Evolutionary conservation across 495 filamentous ascomycete genomes (phyloP), one percentile per base, ranked within the genome.

Genomic region (Sordaria brevicollis): DNA sequence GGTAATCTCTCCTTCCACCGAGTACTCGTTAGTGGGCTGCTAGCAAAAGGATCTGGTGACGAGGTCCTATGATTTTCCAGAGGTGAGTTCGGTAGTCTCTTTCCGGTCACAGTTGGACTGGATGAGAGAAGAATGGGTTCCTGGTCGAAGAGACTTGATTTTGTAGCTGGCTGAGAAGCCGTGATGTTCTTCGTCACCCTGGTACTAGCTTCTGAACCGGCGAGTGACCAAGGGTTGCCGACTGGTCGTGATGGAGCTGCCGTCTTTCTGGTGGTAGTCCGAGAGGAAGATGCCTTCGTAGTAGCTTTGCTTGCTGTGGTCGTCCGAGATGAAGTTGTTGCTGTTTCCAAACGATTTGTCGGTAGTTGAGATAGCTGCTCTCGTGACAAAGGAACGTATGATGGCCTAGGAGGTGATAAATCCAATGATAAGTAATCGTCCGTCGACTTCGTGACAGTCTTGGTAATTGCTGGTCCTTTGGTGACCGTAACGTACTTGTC

Each of bases 101-200:
- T 73, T 29, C 35, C 29, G 37, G n/a, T 69, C n/a, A 41, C 54
- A 69, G 73, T 71, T 19, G 83, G 82, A 68, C 82, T 84, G 65
- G 82, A 84, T 35, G 78, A 77, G 74, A 84, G 80, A 70, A 78
- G 35, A 71, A 85, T 83, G 17, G 82, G 72, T 43, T 81, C 75
- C 37, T 68, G 15, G 29, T 37, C 25, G 36, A 39, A 57, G 43
- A 70, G n/a, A 35, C 69, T 74, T 19, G 19, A 0, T 8, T 57
- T 57, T 25, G 11, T 21, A 10, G 43, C 37, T 68, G 73, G 49
- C 49, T 73, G 67, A 54, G 70, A 38, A 67, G 67, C 29, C 37
- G 68, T 1, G 66, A 67, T 71, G 25, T 68, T 39, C 57, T 74
- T 77, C 71, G 73, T 75, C 68, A 71, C 68, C 69, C 73, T 81